Evolutionary conservation across 768 basidiomycete genomes (phyloP).

Genomic region (Suillus americanus): DNA sequence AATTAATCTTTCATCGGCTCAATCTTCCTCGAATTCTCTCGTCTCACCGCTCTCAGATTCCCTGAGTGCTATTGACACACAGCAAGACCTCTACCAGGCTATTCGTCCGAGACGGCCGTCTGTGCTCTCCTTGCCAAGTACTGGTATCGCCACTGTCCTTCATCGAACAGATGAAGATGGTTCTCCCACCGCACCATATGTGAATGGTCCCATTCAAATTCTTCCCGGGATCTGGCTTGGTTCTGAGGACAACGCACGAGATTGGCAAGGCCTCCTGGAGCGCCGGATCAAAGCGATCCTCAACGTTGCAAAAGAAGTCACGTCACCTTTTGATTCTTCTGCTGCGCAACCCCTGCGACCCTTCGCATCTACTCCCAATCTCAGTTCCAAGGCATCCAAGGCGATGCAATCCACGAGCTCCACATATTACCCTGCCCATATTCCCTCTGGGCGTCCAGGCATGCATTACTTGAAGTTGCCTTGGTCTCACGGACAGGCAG

Average conservation of each 20-base stretch:
- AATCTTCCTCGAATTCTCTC: conserved; percentile 56
- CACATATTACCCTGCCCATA: conserved; percentile 67
- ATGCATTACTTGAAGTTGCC: conserved; percentile 88
- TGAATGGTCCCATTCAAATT: conserved; percentile 79
- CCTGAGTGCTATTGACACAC: conserved; percentile 33
- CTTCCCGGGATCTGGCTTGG: conserved; percentile 88
- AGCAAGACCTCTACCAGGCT: conserved; percentile 28
- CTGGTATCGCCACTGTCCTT: conserved; percentile 49
- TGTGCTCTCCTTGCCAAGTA: conserved; percentile 63
- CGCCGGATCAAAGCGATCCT: conserved; percentile 78
- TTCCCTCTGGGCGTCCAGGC: conserved; percentile 66
- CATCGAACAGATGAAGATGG: conserved; percentile 67
- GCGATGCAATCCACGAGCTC: conserved; percentile 37
- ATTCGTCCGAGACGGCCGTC: conserved; percentile 63
- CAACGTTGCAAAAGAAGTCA: conserved; percentile 92
- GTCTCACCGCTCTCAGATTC: conserved; percentile 32
- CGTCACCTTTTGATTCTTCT: conserved; percentile 60
- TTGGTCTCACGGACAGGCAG: conserved; percentile 94
- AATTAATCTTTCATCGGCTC: conserved; percentile 61
- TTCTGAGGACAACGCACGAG: conserved; percentile 87
- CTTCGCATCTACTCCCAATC: conserved; percentile 68
- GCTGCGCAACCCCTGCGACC: conserved; percentile 52
- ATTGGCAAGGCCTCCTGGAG: conserved; percentile 70
- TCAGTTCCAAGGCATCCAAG: conserved; percentile 32
- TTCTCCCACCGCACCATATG: conserved; percentile 67